phyloP scores from a whole-genome alignment of 139 green algal species.

The Zygnema cylindricum region DNA sequence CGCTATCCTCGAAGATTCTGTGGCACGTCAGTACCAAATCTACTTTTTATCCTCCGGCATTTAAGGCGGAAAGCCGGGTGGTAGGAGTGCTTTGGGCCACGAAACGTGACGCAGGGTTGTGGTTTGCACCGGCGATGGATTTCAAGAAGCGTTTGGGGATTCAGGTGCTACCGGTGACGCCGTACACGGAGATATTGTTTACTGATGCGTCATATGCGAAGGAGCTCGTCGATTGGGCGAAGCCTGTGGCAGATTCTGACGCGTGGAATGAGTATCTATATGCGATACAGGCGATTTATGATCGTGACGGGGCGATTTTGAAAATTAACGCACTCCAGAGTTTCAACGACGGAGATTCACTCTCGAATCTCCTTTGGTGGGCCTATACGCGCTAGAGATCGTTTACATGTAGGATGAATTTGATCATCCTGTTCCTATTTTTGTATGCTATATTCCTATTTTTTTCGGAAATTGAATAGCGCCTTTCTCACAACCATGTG shows the following conservation, averaged over 20 bases:
- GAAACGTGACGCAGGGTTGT: conserved; percentile 66
- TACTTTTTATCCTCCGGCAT: conserved; percentile 29
- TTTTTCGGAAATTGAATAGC: not conserved
- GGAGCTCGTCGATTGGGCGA: conserved; percentile 41
- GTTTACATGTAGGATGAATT: not conserved
- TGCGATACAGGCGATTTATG: conserved; percentile 42
- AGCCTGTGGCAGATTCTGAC: not conserved
- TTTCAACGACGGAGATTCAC: conserved; percentile 48
- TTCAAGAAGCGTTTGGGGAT: conserved; percentile 64
- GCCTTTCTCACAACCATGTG: too few species aligned
- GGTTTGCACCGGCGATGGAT: conserved; percentile 57
- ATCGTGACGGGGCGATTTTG: not conserved
- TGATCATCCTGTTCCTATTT: not conserved
- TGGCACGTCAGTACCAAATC: conserved; percentile 56
- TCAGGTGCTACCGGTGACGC: conserved; percentile 63
- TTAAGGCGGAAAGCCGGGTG: conserved; percentile 46
- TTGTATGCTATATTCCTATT: not conserved
- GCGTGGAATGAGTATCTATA: conserved; percentile 44
- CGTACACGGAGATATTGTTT: conserved; percentile 33
- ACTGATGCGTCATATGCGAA: not conserved
- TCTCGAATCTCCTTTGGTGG: conserved; percentile 59
- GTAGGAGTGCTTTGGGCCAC: conserved; percentile 65
- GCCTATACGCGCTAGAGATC: not conserved
- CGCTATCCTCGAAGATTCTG: conserved; percentile 49
- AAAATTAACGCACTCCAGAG: conserved; percentile 22